Percentiles rank a stretch among this genome's conserved stretches.
These are phyloP conservation scores for Castanospermum australe DNA, from an alignment of 306 rosid species.

Conservation along the genomic window DNA sequence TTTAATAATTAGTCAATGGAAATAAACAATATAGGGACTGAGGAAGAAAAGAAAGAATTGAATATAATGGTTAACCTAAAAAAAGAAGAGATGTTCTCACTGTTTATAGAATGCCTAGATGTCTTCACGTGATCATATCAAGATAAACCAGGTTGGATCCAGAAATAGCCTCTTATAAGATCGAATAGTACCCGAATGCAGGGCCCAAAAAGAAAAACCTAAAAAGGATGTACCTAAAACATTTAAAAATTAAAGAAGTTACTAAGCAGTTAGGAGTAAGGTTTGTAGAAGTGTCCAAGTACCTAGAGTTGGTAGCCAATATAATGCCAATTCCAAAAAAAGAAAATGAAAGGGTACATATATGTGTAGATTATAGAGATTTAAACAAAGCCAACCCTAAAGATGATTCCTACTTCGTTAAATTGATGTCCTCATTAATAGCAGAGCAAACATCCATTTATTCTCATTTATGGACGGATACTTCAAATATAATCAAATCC, in stretches of 20 bases:
- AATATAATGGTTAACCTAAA: too few species aligned
- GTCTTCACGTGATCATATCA: too few species aligned
- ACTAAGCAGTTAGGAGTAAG: neutral
- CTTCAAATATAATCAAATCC: neutral
- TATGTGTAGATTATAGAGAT: neutral
- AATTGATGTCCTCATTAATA: neutral
- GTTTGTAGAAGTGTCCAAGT: neutral
- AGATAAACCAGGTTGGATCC: too few species aligned
- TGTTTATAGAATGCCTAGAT: too few species aligned
- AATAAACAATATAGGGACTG: too few species aligned
- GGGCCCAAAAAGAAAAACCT: too few species aligned
- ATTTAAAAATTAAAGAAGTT: neutral
- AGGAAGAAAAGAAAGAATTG: too few species aligned
- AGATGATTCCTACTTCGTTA: neutral
- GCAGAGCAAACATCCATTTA: neutral
- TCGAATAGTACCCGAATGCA: too few species aligned
- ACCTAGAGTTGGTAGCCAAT: neutral
- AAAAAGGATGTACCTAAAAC: too few species aligned
- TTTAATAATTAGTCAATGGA: too few species aligned
- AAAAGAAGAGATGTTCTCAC: too few species aligned
- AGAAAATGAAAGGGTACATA: neutral
- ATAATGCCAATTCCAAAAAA: neutral
- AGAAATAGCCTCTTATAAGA: too few species aligned
- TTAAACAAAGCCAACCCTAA: neutral
- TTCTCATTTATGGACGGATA: neutral